A percentile compares a stretch with the other conserved stretches of the same genome.
phyloP scores from a whole-genome alignment of 345 rosid genomes.

The Sonneratia caseolaris region DNA sequence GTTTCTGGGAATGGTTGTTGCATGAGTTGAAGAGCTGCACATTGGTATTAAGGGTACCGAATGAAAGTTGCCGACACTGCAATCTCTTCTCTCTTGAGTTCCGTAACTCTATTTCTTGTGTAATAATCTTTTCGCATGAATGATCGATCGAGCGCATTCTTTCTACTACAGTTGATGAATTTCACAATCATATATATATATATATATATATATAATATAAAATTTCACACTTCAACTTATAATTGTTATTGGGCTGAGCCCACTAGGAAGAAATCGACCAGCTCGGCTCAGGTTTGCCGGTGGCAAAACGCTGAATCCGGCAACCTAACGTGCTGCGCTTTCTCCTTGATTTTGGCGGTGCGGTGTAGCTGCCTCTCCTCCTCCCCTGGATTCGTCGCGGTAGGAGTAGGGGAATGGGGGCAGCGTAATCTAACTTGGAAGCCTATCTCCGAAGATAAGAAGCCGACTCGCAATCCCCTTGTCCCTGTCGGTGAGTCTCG shows the following conservation, averaged over 20 bases:
- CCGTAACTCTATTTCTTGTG: too few species aligned
- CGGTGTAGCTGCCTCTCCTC: background rate
- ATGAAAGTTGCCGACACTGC: too few species aligned
- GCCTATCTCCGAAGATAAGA: conserved; percentile 49
- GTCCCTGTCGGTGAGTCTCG: too few species aligned
- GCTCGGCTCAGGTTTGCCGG: background rate
- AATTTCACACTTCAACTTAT: background rate
- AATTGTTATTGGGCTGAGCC: background rate
- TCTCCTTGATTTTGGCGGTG: background rate
- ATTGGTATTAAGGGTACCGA: too few species aligned
- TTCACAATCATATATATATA: too few species aligned
- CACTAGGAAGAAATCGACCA: background rate
- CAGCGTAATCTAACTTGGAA: conserved; percentile 42
- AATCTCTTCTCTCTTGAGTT: too few species aligned
- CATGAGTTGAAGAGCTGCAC: too few species aligned
- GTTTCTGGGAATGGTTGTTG: too few species aligned
- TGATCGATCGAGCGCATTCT: too few species aligned
- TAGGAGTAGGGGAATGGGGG: conserved; percentile 9
- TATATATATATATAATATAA: too few species aligned
- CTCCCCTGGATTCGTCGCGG: background rate
- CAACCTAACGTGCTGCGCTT: background rate
- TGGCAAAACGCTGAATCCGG: background rate
- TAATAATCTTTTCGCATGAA: too few species aligned
- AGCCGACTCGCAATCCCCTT: conserved; percentile 4
- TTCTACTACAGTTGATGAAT: too few species aligned